phyloP scores from a whole-genome alignment of 306 rosid species.

The Vigna reflexopilosa region DNA sequence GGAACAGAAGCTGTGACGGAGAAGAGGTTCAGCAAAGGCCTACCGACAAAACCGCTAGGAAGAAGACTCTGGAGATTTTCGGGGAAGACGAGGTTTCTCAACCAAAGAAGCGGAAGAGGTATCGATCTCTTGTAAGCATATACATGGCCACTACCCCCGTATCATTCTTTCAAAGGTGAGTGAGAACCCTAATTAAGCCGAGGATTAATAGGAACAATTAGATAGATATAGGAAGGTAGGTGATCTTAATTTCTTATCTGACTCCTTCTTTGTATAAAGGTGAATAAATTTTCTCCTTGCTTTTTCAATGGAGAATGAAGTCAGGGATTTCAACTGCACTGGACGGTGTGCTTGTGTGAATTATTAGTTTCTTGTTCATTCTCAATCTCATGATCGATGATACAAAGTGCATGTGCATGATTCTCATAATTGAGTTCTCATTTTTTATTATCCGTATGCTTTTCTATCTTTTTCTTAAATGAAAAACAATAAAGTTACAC shows the following conservation, averaged over 20 bases:
- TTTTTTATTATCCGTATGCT: background rate
- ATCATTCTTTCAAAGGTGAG: constrained; percentile 12
- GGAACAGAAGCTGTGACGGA: background rate
- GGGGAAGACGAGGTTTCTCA: constrained; percentile 48
- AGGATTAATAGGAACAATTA: background rate
- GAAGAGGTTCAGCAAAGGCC: constrained; percentile 44
- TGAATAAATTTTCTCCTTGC: background rate
- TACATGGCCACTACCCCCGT: constrained; percentile 53
- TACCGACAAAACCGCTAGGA: background rate
- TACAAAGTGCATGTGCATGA: background rate
- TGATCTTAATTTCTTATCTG: background rate
- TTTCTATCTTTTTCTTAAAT: background rate
- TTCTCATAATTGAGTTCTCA: background rate
- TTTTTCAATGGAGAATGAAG: background rate
- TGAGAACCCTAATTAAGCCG: background rate
- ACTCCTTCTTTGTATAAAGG: background rate
- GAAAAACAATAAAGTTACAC: background rate
- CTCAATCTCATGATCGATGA: background rate
- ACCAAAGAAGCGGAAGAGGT: constrained; percentile 53
- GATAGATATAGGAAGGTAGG: background rate
- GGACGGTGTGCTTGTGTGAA: background rate
- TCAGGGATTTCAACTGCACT: background rate
- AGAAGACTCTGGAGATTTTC: constrained; percentile 52
- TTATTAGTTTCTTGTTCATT: background rate
- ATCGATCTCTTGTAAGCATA: constrained; percentile 56